Percentiles rank a stretch among this genome's conserved stretches.
Conservation (phyloP, 352 stramenopile species). For the Phytopythium boreale region DNA sequence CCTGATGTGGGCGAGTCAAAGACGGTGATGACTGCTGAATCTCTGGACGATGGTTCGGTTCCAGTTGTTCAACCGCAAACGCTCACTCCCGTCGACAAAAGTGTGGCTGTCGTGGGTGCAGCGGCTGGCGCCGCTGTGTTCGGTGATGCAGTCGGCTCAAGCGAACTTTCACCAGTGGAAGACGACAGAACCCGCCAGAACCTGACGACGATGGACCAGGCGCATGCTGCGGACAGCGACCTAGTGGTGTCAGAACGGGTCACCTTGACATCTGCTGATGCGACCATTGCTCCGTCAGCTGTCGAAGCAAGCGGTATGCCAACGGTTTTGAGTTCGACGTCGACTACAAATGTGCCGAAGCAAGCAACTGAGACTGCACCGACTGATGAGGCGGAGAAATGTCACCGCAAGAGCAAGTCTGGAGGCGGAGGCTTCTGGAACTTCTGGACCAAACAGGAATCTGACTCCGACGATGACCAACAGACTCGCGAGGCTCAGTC, state of each 20-base stretch:
- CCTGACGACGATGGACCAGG: too few relatives aligned
- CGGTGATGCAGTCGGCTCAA: background rate
- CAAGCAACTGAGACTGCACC: slow-evolving; percentile 11
- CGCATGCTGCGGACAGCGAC: background rate
- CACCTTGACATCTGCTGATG: background rate
- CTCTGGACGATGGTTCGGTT: background rate
- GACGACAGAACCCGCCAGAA: background rate
- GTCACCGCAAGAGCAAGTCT: slow-evolving; percentile 6
- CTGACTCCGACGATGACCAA: slow-evolving; percentile 2
- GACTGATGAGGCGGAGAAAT: slow-evolving; percentile 6
- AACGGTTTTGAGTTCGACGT: background rate
- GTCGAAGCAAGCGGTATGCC: background rate
- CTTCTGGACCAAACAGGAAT: slow-evolving; percentile 4
- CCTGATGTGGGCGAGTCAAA: background rate
- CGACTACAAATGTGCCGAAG: slow-evolving; percentile 19
- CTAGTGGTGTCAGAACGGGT: background rate
- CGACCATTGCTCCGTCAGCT: background rate
- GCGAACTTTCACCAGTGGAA: background rate
- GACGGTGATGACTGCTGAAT: background rate
- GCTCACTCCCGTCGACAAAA: background rate
- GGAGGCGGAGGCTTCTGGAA: slow-evolving; percentile 8
- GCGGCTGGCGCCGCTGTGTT: background rate
- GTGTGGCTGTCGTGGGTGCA: background rate
- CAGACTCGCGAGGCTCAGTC: background rate
- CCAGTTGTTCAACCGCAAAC: background rate